Conservation (phyloP, 2,329 filamentous ascomycete genomes). For the Penicillium sp. region DNA sequence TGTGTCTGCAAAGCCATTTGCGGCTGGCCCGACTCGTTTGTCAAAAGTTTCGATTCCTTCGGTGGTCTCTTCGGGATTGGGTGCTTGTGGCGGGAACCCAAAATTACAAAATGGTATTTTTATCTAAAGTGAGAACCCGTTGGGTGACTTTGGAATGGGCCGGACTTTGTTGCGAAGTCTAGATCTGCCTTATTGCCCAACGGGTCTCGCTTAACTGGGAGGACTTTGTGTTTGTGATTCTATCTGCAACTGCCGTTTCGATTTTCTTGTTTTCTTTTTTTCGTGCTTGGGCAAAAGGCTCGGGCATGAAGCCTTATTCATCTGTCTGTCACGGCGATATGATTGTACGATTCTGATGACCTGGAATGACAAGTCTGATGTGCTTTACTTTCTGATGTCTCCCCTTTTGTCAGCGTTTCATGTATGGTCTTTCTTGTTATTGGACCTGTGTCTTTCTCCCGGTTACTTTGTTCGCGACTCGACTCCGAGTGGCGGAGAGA, state of each 20-base stretch:
- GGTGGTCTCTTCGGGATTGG: conserved; percentile 12
- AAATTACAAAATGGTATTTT: conserved; percentile 13
- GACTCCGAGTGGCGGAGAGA: conserved; percentile 22
- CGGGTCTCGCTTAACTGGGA: conserved; percentile 14
- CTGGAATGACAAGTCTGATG: conserved; percentile 29
- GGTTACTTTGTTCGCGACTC: conserved; percentile 16
- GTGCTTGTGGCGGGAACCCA: conserved; percentile 18
- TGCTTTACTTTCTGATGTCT: conserved; percentile 17
- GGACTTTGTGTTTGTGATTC: conserved; percentile 20
- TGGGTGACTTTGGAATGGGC: background rate
- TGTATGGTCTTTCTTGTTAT: conserved; percentile 15
- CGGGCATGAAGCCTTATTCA: conserved; percentile 1
- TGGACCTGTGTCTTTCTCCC: conserved; percentile 13
- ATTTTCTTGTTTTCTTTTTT: conserved; percentile 10
- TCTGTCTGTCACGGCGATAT: conserved; percentile 28
- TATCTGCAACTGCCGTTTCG: conserved; percentile 23
- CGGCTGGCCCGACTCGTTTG: conserved; percentile 11
- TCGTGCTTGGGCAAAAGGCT: conserved; percentile 11
- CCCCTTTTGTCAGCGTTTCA: conserved; percentile 15
- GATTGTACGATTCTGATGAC: conserved; percentile 39
- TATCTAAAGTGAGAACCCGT: conserved; percentile 2
- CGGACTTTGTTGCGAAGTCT: background rate
- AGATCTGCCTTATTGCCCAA: background rate
- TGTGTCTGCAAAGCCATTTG: conserved; percentile 9
- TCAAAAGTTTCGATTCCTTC: conserved; percentile 20